These are phyloP conservation scores for Elongisporangium anandrum DNA, from an alignment of 352 stramenopile species.

Conservation along the genomic window DNA sequence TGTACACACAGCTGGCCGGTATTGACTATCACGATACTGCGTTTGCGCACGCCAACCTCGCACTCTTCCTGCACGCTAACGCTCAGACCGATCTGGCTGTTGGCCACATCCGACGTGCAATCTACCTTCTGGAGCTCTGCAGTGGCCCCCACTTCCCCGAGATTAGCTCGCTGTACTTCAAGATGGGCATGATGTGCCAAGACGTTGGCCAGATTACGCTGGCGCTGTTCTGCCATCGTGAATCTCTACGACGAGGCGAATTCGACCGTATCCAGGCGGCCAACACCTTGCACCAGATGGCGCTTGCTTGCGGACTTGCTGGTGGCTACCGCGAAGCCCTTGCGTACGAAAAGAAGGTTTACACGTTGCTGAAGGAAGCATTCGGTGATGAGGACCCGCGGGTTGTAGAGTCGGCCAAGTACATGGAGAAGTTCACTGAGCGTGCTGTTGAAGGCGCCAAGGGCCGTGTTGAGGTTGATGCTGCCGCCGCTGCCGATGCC, in stretches of 20 bases:
- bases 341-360: conserved; percentile 88
- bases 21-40: conserved; percentile 92
- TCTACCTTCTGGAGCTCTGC: conserved; percentile 93
- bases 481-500: conserved; percentile 66
- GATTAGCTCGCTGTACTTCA: conserved; percentile 90
- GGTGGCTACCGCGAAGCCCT: conserved; percentile 84
- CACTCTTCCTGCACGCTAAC: conserved; percentile 89
- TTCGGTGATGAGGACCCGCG: conserved; percentile 79
- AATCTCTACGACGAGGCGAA: conserved; percentile 83
- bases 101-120: conserved; percentile 85
- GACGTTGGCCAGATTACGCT: conserved; percentile 83
- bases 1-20: conserved; percentile 90
- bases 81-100: conserved; percentile 83
- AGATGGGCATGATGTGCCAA: conserved; percentile 94
- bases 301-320: conserved; percentile 68
- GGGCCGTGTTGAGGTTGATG: conserved; percentile 71
- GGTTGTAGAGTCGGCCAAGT: conserved; percentile 78
- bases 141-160: conserved; percentile 88
- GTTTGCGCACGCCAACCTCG: conserved; percentile 88
- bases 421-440: conserved; percentile 85
- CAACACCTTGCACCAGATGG: conserved; percentile 88
- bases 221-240: conserved; percentile 86
- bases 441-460: conserved; percentile 85
- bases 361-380: conserved; percentile 75
- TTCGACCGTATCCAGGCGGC: conserved; percentile 84